These are phyloP conservation scores for Borovskyia barvae DNA, from an alignment of 208 protist species.

Conservation along the genomic window DNA sequence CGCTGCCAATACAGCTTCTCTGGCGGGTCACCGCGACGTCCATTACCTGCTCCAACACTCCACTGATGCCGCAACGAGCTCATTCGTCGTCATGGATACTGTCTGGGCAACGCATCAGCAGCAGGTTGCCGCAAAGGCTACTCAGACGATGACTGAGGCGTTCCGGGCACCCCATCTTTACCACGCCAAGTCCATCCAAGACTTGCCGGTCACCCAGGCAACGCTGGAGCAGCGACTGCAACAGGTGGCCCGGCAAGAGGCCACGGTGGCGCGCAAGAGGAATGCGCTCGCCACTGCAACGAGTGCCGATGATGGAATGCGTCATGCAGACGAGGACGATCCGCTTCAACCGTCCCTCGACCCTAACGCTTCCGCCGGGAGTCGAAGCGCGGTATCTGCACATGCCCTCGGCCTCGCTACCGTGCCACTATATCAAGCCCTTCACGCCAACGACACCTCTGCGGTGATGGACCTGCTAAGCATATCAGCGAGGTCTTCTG, in stretches of 20 bases:
- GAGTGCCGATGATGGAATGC: background rate
- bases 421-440: slow-evolving; percentile 80
- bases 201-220: slow-evolving; percentile 60
- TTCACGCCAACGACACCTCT: slow-evolving; percentile 73
- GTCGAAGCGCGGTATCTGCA: slow-evolving; percentile 22
- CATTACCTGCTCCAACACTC: slow-evolving; percentile 17
- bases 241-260: slow-evolving; percentile 31
- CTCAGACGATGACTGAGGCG: slow-evolving; percentile 44
- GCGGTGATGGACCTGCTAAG: slow-evolving; percentile 83
- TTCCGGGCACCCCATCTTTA: slow-evolving; percentile 43
- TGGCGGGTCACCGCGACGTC: slow-evolving; percentile 8
- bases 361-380: too few species aligned
- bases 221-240: slow-evolving; percentile 79
- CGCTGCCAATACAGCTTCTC: background rate
- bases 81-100: slow-evolving; percentile 42
- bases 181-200: slow-evolving; percentile 68
- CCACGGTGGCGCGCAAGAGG: slow-evolving; percentile 12
- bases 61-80: slow-evolving; percentile 30
- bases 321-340: background rate
- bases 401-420: slow-evolving; percentile 75
- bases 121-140: slow-evolving; percentile 50
- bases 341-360: background rate
- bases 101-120: slow-evolving; percentile 46
- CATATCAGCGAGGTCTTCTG: slow-evolving; percentile 45
- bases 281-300: background rate